Base-by-base conservation (phyloP, 1,284 basidiomycete genomes). In the Malassezia dermatis region DNA sequence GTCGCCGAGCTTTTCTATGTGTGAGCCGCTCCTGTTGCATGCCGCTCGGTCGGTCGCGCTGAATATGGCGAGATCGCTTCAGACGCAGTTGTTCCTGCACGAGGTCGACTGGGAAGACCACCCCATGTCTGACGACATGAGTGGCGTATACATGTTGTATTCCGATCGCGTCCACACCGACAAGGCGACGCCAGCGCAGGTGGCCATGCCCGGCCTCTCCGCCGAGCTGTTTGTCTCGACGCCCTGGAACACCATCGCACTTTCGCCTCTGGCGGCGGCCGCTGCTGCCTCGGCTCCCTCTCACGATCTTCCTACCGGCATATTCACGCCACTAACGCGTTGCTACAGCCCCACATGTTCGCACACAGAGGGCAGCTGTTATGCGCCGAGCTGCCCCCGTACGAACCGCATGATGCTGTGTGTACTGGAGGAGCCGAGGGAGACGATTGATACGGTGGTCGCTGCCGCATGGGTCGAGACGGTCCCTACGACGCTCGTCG, bases 271-370 rank as follows among this genome's bases (percentile, higher is more conserved):
- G 47, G 51, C 51, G 42, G 58, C 34, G 48, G 59, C 59, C 0
- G 49, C 51, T 2, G 48, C 40, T 13, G 21, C 49, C 5, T 41
- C 55, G 0, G 41, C 45, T 86, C 76, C 86, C 84, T 34, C 79
- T 82, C 79, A 78, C 43, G 79, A 86, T 19, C 77, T 95, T 53
- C 94, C 94, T 0, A 85, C 87, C 1, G 94, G 94, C 34, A 89
- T 98, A 10, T 95, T 98, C 75, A 96, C 91, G 0, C 81, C 96
- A 21, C 79, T 99, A 58, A 93, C 91, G 0, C 89, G 91, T 69
- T 99, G 94, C 76, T 98, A 98, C 78, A 94, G 89, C 40, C 90
- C 94, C 10, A 96, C 94, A 35, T 98, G 94, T 77, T 75, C 83
- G 82, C 45, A 67, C 27, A 58, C 44, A 1, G 44, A 43, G 19